These are phyloP conservation scores for Chrysanthemum lavandulifolium DNA, from an alignment of 129 eudicot genomes.

Conservation along the genomic window DNA sequence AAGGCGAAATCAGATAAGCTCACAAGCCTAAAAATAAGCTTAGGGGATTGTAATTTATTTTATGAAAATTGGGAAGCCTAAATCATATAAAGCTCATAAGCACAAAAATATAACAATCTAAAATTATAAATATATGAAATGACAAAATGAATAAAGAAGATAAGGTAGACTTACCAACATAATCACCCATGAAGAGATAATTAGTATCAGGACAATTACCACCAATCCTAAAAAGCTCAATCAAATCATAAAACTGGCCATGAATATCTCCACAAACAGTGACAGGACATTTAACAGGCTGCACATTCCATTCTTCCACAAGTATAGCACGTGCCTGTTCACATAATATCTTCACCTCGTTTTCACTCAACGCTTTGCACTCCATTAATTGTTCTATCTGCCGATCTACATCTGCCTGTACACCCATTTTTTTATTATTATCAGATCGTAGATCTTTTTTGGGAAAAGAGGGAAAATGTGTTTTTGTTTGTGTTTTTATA, in stretches of 20 bases:
- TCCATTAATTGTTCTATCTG: conserved; percentile 85
- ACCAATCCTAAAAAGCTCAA: conserved; percentile 77
- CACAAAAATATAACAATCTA: too few relatives aligned
- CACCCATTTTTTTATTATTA: conserved; percentile 46
- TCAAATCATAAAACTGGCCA: conserved; percentile 74
- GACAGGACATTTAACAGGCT: conserved; percentile 85
- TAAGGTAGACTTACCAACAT: conserved; percentile 76
- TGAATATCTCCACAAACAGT: conserved; percentile 86
- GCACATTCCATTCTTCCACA: conserved; percentile 92
- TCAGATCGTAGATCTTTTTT: conserved; percentile 35
- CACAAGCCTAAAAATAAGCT: too few relatives aligned
- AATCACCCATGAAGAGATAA: conserved; percentile 95
- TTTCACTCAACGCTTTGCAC: conserved; percentile 78
- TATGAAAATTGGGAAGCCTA: too few relatives aligned
- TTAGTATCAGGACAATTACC: conserved; percentile 80
- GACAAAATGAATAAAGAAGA: background rate
- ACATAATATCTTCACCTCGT: conserved; percentile 72
- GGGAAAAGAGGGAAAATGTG: background rate
- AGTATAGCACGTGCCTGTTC: conserved; percentile 83
- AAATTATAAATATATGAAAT: background rate
- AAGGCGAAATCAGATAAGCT: too few relatives aligned
- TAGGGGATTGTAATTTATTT: too few relatives aligned
- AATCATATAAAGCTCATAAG: too few relatives aligned
- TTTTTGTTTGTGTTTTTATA: too few relatives aligned
- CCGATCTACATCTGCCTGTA: conserved; percentile 71